Base-by-base conservation (phyloP, 2,329 filamentous ascomycete genomes). In the Elsinoe arachidis region DNA sequence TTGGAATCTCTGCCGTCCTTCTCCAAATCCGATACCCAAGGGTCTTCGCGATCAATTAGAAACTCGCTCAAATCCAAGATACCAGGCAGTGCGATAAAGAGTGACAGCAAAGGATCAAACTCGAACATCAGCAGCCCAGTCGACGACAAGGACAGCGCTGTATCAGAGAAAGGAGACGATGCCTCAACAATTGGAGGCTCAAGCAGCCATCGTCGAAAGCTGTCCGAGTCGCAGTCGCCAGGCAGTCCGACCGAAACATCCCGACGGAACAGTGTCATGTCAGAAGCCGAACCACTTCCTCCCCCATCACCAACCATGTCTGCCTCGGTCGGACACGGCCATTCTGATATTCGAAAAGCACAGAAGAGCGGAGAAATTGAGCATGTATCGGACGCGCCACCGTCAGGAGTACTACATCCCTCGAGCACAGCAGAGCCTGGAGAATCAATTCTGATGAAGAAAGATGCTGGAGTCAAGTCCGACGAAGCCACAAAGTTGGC, bases 1-100 rank as follows among this genome's bases (percentile, higher is more conserved):
- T 76, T 96, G 59, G 86, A 90, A 71, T 88, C 89, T 30, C 95
- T 93, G 72, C 92, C 91, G 26, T 96, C 92, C 26, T 92, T 97
- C 70, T 88, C 86, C 74, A 87, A 87, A 70, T 90, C 90, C 58
- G 92, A 97, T 69, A 97, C 92, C 26, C 92, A 91, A 70, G 91
- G 96, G 63, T 96, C 90, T 5, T 83, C 87, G 33, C 87, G 90
- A 63, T 96, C 91, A 3, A 85, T 96, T 71, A 84, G 88, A 64
- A 86, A 84, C 38, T 81, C 81, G 7, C 81, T 97, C 64, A 82
- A 89, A 60, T 95, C 90, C 61, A 96, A 96, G 74, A 96, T 96
- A 60, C 90, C 88, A 1, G 88, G 87, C 35, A 78, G 68, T 63
- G 78, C 78, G 61, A 88, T 83, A 41, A 67, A 66, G 68, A 82